These are phyloP conservation scores for Botrytis cinerea DNA, from an alignment of 2,329 filamentous ascomycete species.

Conservation along the genomic window DNA sequence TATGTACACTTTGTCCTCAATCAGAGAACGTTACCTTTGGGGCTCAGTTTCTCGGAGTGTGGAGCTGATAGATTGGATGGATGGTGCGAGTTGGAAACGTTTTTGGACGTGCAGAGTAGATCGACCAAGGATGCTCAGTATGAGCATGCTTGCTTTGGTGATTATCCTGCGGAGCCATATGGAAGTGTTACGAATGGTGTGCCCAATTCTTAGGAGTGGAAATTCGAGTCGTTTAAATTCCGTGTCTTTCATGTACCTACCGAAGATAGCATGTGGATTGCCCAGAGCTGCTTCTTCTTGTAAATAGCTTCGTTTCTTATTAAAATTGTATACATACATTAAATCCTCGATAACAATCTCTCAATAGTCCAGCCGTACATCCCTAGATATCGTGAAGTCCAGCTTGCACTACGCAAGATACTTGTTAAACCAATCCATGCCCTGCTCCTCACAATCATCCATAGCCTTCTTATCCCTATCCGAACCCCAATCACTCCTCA, in stretches of 20 bases:
- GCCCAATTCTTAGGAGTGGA: constrained; percentile 24
- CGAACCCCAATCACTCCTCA: constrained; percentile 42
- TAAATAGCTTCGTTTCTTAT: background rate
- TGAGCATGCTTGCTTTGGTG: constrained; percentile 66
- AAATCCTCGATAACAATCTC: background rate
- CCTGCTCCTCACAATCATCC: constrained; percentile 44
- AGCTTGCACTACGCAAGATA: constrained; percentile 6
- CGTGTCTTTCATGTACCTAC: background rate
- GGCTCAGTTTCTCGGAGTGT: constrained; percentile 65
- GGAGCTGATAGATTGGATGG: constrained; percentile 64
- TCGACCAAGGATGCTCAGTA: constrained; percentile 61
- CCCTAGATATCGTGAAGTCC: background rate
- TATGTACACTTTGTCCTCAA: constrained; percentile 77
- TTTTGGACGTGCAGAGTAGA: constrained; percentile 61
- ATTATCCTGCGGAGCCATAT: constrained; percentile 52
- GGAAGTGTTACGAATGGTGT: constrained; percentile 53
- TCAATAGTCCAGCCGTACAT: background rate
- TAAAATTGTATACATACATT: background rate
- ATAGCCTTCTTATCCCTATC: constrained; percentile 38
- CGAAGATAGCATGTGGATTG: background rate
- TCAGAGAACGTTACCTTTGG: constrained; percentile 71
- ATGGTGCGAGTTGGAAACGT: constrained; percentile 74
- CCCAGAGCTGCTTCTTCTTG: background rate
- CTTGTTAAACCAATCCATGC: constrained; percentile 42
- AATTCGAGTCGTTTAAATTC: background rate